Base-by-base conservation (phyloP, 176 grass and related monocot genomes). In the Oryza coarctata region DNA sequence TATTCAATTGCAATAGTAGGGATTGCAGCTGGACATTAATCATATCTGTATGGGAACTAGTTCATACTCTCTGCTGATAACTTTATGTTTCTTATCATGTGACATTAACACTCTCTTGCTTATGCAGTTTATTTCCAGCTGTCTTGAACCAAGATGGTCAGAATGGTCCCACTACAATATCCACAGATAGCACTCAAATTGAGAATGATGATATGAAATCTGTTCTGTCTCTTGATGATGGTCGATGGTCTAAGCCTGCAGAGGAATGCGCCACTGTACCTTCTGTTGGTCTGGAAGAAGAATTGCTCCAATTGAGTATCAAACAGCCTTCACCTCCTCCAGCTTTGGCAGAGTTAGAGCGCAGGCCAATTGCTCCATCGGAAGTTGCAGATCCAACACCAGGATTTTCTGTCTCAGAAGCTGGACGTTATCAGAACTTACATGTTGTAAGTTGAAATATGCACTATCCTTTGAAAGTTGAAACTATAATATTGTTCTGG, bases 181-280 rank as follows among this genome's bases (percentile, higher is more conserved):
- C 84, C 77, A 43, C 71, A 7, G 76, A 84, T 72, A 85, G 74
- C 41, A 81, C 68, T 58, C 78, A 38, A 81, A 86, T 82, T 60
- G 90, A 76, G 18, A 89, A 78, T 60, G 89, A 99, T 43, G 91
- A 99, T 85, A 85, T 95, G 86, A 88, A 94, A 70, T 93, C 93
- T 25, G 87, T 99, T 84, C 91, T 99, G 64, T 99, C 96, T 81
- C 95, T 98, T 82, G 92, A 98, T 91, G 92, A 98, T 90, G 95
- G 95, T 80, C 86, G 87, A 86, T 95, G 95, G 95, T 89, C 89
- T 41, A 47, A 77, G 80, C 78, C 79, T 50, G 65, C 86, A 85
- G 85, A 92, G 82, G 78, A 89, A 89, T 68, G 71, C 38, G 31
- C n/a, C 62, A 76, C 88, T 20, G 34, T 76, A 33, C 77, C 82